Evolutionary conservation across 257 asterid genomes (phyloP), one percentile per base, ranked within the genome.

Genomic region (Primulina eburnea): DNA sequence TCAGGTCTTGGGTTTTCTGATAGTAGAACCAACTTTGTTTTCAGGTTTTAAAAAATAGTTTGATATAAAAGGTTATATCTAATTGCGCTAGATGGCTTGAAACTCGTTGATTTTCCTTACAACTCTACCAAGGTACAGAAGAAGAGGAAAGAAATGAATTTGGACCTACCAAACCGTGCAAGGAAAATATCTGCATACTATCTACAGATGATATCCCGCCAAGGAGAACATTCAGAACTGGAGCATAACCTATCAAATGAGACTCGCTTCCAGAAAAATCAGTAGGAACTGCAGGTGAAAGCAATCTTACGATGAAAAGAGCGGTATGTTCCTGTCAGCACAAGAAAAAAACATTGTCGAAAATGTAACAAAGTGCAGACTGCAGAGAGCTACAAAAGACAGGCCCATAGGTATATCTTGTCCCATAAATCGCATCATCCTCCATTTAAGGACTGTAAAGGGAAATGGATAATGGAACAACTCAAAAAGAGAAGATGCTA

Each of bases 111-210:
- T 32, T 60, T 32, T 8, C 58, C 58, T 64, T 60, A 57, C 62
- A 69, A 74, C 38, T 68, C 68, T 38, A 69, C 37, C 66, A 59
- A 40, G 60, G 53, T 33, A 64, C 18, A 65, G 21, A 78, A 55
- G n/a, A 65, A 57, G 53, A 32, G 57, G n/a, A 14, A 65, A 74
- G 4, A 62, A 71, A 40, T 64, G 75, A 83, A 70, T 75, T 64
- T 77, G 82, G 79, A 89, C 96, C 74, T 88, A 94, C 99, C 99
- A 91, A 81, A 76, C 99, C 99, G 69, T 90, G 97, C 69, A 88
- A 85, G 64, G 97, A 94, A 76, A 94, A 89, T 37, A 89, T 91
- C 84, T 91, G 96, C 65, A 89, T 67, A 69, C 88, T 72, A 70
- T 94, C 97, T 16, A 94, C 37, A 53, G 91, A 75, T 64, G 97